Conservation (phyloP, 192 early-diverging fungal genomes). For the Coemansia javaensis region DNA sequence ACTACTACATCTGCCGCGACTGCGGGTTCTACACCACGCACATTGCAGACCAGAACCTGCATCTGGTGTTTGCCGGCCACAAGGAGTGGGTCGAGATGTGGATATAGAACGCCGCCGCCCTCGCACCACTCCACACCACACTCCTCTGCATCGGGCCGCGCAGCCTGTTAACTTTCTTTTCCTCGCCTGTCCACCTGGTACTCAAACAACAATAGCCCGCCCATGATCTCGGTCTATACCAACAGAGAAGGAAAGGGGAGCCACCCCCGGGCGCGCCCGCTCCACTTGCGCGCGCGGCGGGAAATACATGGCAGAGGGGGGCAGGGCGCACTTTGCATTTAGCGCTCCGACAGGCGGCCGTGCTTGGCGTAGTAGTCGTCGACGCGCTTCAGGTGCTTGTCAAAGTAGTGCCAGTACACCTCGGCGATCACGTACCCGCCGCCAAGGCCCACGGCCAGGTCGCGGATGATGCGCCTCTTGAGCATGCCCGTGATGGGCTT, state of each 20-base stretch:
- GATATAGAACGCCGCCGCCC: background rate
- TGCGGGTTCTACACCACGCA: conserved; percentile 34
- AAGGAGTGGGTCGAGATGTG: conserved; percentile 33
- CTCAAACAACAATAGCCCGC: no score
- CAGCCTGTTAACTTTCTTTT: no score
- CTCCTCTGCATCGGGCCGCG: no score
- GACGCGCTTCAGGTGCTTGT: conserved; percentile 35
- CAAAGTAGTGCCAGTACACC: conserved; percentile 48
- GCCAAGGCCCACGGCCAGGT: conserved; percentile 40
- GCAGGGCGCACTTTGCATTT: background rate
- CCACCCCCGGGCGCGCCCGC: no score
- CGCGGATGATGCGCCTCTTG: conserved; percentile 45
- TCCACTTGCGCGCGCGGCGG: no score
- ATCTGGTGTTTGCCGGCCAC: conserved; percentile 35
- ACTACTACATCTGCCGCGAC: conserved; percentile 43
- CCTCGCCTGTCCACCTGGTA: no score
- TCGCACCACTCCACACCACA: no score
- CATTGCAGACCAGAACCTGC: conserved; percentile 40
- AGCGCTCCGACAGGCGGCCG: conserved; percentile 40
- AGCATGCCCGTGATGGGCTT: conserved; percentile 50
- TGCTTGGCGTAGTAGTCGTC: conserved; percentile 49
- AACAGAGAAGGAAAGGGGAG: no score
- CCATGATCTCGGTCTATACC: no score
- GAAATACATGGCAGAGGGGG: no score
- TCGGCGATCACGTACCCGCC: conserved; percentile 24